phyloP scores from a whole-genome alignment of 495 filamentous ascomycete species.

The Hyaloscypha variabilis region DNA sequence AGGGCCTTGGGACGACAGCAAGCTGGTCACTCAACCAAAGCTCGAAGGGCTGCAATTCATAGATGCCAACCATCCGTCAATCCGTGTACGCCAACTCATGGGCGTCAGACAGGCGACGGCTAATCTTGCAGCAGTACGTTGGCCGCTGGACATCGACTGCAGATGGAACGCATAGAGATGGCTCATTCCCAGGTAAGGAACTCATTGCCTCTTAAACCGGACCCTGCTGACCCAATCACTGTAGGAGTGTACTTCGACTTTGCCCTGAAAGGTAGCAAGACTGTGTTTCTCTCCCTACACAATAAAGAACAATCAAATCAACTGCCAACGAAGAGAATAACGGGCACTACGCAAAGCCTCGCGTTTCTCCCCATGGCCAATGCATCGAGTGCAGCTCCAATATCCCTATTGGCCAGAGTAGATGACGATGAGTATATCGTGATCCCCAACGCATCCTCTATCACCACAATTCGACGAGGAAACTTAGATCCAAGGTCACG shows the following conservation, averaged over 20 bases:
- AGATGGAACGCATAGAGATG: slow-evolving; percentile 14
- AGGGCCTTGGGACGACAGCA: background rate
- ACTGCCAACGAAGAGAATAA: background rate
- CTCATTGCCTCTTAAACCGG: background rate
- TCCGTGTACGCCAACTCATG: background rate
- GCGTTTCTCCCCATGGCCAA: slow-evolving; percentile 34
- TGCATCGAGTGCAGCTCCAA: slow-evolving; percentile 32
- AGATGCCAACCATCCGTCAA: slow-evolving; percentile 9
- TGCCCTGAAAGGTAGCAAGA: slow-evolving; percentile 34
- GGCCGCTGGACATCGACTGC: slow-evolving; percentile 14
- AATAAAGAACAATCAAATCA: slow-evolving; percentile 26
- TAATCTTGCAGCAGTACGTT: slow-evolving; percentile 9
- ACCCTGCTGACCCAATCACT: background rate
- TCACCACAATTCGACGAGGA: slow-evolving; percentile 33
- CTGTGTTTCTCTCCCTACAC: slow-evolving; percentile 39
- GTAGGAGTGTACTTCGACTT: slow-evolving; percentile 44
- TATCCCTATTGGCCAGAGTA: slow-evolving; percentile 39
- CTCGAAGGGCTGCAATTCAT: slow-evolving; percentile 19
- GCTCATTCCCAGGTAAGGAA: slow-evolving; percentile 12
- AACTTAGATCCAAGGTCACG: slow-evolving; percentile 30
- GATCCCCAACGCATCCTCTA: slow-evolving; percentile 33
- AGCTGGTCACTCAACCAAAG: background rate
- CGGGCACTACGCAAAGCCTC: background rate
- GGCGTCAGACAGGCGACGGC: background rate
- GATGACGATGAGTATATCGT: slow-evolving; percentile 43